phyloP scores from a whole-genome alignment of 306 rosid genomes.

The Vachellia pachyceras region DNA sequence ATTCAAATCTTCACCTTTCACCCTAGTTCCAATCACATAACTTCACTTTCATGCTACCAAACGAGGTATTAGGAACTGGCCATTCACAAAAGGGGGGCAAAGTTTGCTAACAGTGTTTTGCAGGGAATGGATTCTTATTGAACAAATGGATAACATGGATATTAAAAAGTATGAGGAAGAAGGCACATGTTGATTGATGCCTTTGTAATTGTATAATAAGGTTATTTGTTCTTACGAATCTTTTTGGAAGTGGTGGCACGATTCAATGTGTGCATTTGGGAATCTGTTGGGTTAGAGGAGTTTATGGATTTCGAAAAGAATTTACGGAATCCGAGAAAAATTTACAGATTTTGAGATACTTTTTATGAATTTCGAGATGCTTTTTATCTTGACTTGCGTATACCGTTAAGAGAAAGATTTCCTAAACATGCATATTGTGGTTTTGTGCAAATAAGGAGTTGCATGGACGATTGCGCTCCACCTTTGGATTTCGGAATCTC shows the following conservation, averaged over 20 bases:
- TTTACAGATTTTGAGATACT: too few relatives aligned
- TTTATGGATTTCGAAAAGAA: too few relatives aligned
- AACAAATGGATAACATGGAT: not conserved
- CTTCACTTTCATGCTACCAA: too few relatives aligned
- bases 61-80: not conserved
- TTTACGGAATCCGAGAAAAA: not conserved
- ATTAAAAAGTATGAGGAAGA: not conserved
- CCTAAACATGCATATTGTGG: too few relatives aligned
- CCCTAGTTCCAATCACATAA: too few relatives aligned
- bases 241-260: not conserved
- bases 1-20: too few relatives aligned
- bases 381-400: too few relatives aligned
- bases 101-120: not conserved
- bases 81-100: not conserved
- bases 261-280: too few relatives aligned
- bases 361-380: too few relatives aligned
- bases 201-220: too few relatives aligned
- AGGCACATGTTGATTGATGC: not conserved
- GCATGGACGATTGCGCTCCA: not conserved
- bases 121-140: not conserved
- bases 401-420: too few relatives aligned
- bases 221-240: not conserved
- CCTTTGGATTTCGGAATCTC: slow-evolving; percentile 1
- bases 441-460: not conserved
- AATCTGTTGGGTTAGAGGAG: too few relatives aligned